phyloP scores from a whole-genome alignment of 345 rosid species.

The Eucalyptus paniculata region DNA sequence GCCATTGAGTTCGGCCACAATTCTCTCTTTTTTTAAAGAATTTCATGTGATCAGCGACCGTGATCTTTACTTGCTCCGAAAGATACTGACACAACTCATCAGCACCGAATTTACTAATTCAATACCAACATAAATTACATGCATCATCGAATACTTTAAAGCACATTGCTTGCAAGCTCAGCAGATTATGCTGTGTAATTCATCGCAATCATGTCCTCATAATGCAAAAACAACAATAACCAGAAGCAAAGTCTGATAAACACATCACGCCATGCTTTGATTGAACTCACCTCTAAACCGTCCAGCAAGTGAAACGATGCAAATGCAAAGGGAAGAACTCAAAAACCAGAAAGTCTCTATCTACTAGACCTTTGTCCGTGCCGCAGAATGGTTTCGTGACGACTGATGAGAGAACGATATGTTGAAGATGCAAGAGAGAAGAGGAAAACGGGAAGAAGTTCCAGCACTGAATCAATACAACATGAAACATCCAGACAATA shows the following conservation, averaged over 20 bases:
- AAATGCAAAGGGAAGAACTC: not conserved
- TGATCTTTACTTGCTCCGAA: not conserved
- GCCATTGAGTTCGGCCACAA: not conserved
- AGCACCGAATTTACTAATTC: not conserved
- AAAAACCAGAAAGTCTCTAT: not conserved
- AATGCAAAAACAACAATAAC: not conserved
- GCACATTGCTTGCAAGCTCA: not conserved
- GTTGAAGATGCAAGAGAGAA: not conserved
- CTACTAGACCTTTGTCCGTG: not conserved
- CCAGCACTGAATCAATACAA: conserved; percentile 6
- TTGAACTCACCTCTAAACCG: not conserved
- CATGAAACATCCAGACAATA: conserved; percentile 9
- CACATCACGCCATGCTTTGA: not conserved
- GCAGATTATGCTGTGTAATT: not conserved
- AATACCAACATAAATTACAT: not conserved
- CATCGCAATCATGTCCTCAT: not conserved
- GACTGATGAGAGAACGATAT: not conserved
- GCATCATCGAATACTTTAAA: not conserved
- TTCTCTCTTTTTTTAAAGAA: not conserved
- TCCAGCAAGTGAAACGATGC: not conserved
- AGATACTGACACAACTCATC: not conserved
- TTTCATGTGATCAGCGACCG: not conserved
- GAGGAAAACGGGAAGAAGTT: not conserved
- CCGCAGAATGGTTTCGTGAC: not conserved
- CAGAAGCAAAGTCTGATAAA: not conserved